Percentiles rank a stretch among this genome's conserved stretches.
Evolutionary conservation across 2,329 filamentous ascomycete genomes (phyloP).

Genomic region (Xylaria sp.): DNA sequence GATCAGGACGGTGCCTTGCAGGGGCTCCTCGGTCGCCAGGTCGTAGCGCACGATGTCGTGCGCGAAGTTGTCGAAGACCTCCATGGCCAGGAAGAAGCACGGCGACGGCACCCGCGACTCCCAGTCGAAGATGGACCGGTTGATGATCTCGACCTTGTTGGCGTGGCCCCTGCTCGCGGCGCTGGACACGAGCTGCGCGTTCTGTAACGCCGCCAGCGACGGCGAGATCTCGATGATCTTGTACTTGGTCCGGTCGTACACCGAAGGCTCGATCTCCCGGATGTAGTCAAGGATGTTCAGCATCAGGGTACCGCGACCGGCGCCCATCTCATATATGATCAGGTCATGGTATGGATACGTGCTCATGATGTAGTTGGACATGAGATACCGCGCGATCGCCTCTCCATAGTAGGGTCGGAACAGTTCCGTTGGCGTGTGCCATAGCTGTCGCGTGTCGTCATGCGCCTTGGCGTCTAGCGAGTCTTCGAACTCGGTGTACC

Average conservation of each 20-base stretch:
- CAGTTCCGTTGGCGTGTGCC: constrained; percentile 97
- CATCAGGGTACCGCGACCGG: constrained; percentile 97
- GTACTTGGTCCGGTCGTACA: constrained; percentile 92
- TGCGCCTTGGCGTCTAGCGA: constrained; percentile 73
- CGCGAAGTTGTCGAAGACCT: constrained; percentile 98
- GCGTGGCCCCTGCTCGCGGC: constrained; percentile 74
- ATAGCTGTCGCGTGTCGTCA: constrained; percentile 81
- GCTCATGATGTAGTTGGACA: constrained; percentile 93
- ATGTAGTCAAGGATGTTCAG: constrained; percentile 97
- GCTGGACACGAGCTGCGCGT: constrained; percentile 66
- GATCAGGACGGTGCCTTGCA: constrained; percentile 88
- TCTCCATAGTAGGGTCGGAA: constrained; percentile 97
- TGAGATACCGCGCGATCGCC: constrained; percentile 92
- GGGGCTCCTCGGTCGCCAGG: constrained; percentile 73
- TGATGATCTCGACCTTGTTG: constrained; percentile 90
- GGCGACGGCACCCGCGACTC: constrained; percentile 82
- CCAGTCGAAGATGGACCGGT: constrained; percentile 95
- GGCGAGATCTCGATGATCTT: constrained; percentile 95
- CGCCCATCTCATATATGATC: constrained; percentile 98
- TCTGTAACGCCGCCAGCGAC: constrained; percentile 77
- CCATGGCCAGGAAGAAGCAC: constrained; percentile 96
- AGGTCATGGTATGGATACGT: constrained; percentile 95
- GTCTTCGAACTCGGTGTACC: constrained; percentile 92
- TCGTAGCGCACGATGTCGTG: constrained; percentile 96
- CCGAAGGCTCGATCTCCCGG: constrained; percentile 82